Percentiles rank a stretch among this genome's conserved stretches.
phyloP scores from a whole-genome alignment of 306 rosid species.

The Begonia masoniana region DNA sequence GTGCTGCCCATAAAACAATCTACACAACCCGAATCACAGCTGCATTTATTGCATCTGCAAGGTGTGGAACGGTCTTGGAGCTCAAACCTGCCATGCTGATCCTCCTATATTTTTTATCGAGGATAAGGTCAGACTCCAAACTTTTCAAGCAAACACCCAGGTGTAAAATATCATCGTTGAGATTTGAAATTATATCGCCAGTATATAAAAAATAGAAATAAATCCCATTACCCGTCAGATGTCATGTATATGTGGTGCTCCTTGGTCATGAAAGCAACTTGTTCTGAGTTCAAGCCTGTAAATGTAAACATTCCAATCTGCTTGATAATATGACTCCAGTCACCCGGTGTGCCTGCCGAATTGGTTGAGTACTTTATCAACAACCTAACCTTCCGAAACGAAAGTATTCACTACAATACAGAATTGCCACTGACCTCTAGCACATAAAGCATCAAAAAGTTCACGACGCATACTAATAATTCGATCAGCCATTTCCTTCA shows the following conservation, averaged over 20 bases:
- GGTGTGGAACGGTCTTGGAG: conserved; percentile 78
- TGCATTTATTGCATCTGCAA: conserved; percentile 83
- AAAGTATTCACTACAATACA: no score
- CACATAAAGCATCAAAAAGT: conserved; percentile 68
- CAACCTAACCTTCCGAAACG: no score
- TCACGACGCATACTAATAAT: conserved; percentile 87
- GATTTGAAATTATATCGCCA: no score
- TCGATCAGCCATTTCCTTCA: conserved; percentile 98
- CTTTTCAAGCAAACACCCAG: no score
- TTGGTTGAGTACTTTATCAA: not conserved
- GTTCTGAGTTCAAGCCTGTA: conserved; percentile 80
- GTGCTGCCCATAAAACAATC: not conserved
- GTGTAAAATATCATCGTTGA: no score
- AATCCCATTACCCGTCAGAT: conserved; percentile 71
- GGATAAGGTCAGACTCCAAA: no score
- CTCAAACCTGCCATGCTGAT: conserved; percentile 99
- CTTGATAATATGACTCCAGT: conserved; percentile 97
- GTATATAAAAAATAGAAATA: not conserved
- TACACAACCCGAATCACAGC: conserved; percentile 47
- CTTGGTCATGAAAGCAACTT: conserved; percentile 86
- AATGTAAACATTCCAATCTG: conserved; percentile 98
- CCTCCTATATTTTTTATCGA: conserved; percentile 29
- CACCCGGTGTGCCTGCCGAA: conserved; percentile 85
- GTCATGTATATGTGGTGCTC: conserved; percentile 94
- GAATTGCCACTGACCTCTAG: conserved; percentile 41